These are phyloP conservation scores for Fusarium nurragi DNA, from an alignment of 2,329 filamentous ascomycete genomes.

Conservation along the genomic window DNA sequence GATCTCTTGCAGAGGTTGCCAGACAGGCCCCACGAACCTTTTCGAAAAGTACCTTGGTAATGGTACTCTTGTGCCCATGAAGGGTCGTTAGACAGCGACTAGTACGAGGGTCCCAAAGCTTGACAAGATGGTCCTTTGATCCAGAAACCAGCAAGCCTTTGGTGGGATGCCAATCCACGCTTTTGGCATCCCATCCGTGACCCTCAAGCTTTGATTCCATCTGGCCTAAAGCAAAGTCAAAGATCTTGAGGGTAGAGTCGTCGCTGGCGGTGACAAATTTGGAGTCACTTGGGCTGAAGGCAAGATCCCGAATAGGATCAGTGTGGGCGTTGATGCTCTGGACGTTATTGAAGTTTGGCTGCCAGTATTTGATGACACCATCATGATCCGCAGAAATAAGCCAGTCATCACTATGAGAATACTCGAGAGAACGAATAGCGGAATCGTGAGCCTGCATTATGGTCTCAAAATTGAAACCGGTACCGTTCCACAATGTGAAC, in stretches of 20 bases:
- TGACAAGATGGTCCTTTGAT: slow-evolving; percentile 96
- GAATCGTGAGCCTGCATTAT: slow-evolving; percentile 98
- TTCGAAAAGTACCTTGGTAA: slow-evolving; percentile 92
- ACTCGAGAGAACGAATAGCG: slow-evolving; percentile 82
- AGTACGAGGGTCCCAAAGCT: slow-evolving; percentile 97
- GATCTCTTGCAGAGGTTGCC: slow-evolving; percentile 91
- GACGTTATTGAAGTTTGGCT: slow-evolving; percentile 98
- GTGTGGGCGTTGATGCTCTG: slow-evolving; percentile 91
- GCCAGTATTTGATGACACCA: slow-evolving; percentile 97
- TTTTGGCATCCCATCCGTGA: slow-evolving; percentile 98
- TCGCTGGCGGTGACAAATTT: slow-evolving; percentile 98
- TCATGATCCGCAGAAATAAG: slow-evolving; percentile 94
- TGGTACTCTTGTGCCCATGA: slow-evolving; percentile 96
- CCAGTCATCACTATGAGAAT: slow-evolving; percentile 98
- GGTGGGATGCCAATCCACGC: slow-evolving; percentile 95
- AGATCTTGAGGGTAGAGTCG: slow-evolving; percentile 92
- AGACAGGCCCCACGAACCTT: slow-evolving; percentile 83
- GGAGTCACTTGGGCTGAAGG: slow-evolving; percentile 91
- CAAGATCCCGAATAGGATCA: slow-evolving; percentile 88
- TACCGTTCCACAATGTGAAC: slow-evolving; percentile 98
- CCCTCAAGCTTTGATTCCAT: slow-evolving; percentile 87
- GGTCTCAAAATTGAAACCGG: slow-evolving; percentile 98
- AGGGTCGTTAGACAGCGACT: slow-evolving; percentile 91
- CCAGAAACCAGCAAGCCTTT: slow-evolving; percentile 95
- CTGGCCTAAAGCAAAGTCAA: slow-evolving; percentile 88